A percentile compares a stretch with the other conserved stretches of the same genome.
Conservation (phyloP, 2,329 filamentous ascomycete genomes). For the Curvularia sp. region DNA sequence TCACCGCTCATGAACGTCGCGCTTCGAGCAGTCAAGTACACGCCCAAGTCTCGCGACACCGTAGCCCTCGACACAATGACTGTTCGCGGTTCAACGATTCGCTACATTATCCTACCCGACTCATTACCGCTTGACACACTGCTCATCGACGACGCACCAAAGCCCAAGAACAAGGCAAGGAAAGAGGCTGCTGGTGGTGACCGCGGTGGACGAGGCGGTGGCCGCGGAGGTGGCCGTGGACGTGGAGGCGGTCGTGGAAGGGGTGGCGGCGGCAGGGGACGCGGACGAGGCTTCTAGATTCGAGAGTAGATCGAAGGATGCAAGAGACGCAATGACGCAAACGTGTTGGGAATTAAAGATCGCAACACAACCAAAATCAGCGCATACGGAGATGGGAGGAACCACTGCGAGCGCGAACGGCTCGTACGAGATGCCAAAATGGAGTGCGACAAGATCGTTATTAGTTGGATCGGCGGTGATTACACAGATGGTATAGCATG, state of each 20-base stretch:
- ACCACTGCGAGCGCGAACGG: conserved; percentile 7
- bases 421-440: conserved; percentile 25
- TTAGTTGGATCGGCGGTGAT: conserved; percentile 20
- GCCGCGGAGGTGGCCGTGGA: conserved; percentile 51
- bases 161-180: conserved; percentile 99
- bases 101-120: conserved; percentile 96
- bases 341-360: conserved; percentile 8
- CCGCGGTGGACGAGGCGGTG: conserved; percentile 50
- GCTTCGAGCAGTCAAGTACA: conserved; percentile 96
- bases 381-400: conserved; percentile 22
- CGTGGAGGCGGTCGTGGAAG: conserved; percentile 52
- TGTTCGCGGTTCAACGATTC: conserved; percentile 92
- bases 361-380: conserved; percentile 5
- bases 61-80: conserved; percentile 94
- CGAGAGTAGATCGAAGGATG: conserved; percentile 5
- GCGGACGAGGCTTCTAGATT: conserved; percentile 48
- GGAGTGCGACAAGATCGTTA: conserved; percentile 28
- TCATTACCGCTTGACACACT: conserved; percentile 93
- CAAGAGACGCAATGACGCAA: conserved; percentile 9
- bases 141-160: conserved; percentile 93
- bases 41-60: conserved; percentile 82
- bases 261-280: conserved; percentile 48
- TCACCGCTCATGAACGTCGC: conserved; percentile 99
- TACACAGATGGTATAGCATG: conserved; percentile 20
- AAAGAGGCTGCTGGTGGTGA: conserved; percentile 73